Evolutionary conservation across 768 basidiomycete genomes (phyloP), one percentile per base, ranked within the genome.

Genomic region (Tylopilus plumbeoviolaceoides): DNA sequence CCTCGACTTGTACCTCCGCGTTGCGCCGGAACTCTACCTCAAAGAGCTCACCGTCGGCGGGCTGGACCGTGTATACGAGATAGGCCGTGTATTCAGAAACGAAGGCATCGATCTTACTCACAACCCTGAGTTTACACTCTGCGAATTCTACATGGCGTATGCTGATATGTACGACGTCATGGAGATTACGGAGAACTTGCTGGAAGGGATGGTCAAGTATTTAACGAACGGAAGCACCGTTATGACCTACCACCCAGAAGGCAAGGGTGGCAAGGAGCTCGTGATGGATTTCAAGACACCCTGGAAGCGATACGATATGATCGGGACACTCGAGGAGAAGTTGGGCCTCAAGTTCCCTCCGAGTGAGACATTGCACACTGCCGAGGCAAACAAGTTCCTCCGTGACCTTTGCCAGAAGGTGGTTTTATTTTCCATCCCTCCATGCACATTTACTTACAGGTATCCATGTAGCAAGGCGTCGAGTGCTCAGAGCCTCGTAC

Each of bases 81-180:
- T 99, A 57, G 97, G 95, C 3, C 85, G 95, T 39, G 94, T 98
- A 12, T 99, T 98, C 81, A 79, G 97, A 44, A 99, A 98, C 71
- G 97, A 99, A 70, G 91, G 95, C 28, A 99, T 99, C 65, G 97
- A 99, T 73, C 75, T 99, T 59, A 99, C 97, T 17, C 97, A 99
- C 72, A 99, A 99, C 72, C 97, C 97, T 60, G 97, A 99, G 70
- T 98, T 98, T 75, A 91, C 92, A 6, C 95, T 98, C 73, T 98
- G 95, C 80, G 95, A 99, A 75, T 98, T 99, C 73, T 99, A 98
- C 68, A 98, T 99, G 95, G 95, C 97, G 28, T 98, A 98, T 63
- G 97, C 97, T 53, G 97, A 98, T 70, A 95, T 95, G 94, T 88
- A 91, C 75, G 97, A 98, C 66, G 53, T 98, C 53, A 98, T 99